Percentiles rank a stretch among this genome's conserved stretches.
These are phyloP conservation scores for Dioszegia aurantiaca DNA, from an alignment of 768 basidiomycete species.

Conservation along the genomic window DNA sequence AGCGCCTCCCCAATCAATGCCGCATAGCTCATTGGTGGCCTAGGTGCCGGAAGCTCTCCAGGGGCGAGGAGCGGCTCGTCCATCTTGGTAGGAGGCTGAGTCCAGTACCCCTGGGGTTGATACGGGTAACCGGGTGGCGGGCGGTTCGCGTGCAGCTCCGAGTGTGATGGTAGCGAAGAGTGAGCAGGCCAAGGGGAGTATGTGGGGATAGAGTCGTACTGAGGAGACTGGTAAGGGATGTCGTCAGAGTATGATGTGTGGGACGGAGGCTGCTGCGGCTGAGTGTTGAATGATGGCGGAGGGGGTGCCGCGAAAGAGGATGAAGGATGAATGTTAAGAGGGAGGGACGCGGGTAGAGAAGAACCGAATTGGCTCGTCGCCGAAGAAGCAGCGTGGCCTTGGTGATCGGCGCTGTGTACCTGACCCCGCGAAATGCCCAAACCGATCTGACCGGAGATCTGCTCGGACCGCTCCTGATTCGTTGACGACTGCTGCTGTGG, in stretches of 20 bases:
- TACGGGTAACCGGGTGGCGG: constrained; percentile 10
- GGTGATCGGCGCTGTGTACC: constrained; percentile 8
- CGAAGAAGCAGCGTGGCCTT: constrained; percentile 3
- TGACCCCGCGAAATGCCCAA: neutral
- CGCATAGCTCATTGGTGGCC: constrained; percentile 47
- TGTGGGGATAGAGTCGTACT: constrained; percentile 5
- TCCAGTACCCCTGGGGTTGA: constrained; percentile 9
- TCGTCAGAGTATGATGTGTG: constrained; percentile 14
- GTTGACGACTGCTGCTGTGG: neutral
- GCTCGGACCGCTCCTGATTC: neutral
- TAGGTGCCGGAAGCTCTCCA: constrained; percentile 43
- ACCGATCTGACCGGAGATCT: constrained; percentile 6
- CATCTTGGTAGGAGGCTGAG: constrained; percentile 22
- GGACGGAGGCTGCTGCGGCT: neutral
- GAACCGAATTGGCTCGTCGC: neutral
- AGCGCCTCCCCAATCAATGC: constrained; percentile 50
- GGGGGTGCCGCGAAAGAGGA: constrained; percentile 12
- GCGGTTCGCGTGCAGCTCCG: constrained; percentile 4
- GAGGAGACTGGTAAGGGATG: neutral
- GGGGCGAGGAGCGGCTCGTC: constrained; percentile 45
- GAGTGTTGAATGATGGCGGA: constrained; percentile 7
- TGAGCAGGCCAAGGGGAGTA: constrained; percentile 12
- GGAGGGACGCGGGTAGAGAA: constrained; percentile 5
- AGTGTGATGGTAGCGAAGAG: constrained; percentile 9
- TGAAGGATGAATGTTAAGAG: constrained; percentile 2